Percentiles rank a stretch among this genome's conserved stretches.
Evolutionary conservation across 495 filamentous ascomycete species (phyloP).

Genomic region (Tuber indicum): DNA sequence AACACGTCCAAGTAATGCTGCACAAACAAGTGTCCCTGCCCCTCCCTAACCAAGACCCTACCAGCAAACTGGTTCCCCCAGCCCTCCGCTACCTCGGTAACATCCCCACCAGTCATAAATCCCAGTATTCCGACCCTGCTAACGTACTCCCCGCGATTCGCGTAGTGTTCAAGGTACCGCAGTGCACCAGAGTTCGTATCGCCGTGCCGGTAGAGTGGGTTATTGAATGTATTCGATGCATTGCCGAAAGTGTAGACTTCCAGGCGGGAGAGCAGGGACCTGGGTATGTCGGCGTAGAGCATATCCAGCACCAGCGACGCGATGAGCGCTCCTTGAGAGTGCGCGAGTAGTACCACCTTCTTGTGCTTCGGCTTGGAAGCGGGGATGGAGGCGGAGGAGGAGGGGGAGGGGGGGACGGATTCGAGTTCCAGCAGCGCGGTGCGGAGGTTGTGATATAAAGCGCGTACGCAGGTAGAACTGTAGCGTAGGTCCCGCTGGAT

Average conservation of each 20-base stretch:
- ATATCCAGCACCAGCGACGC: background rate
- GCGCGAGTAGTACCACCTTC: background rate
- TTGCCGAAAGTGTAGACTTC: slow-evolving; percentile 8
- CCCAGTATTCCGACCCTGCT: background rate
- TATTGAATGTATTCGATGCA: background rate
- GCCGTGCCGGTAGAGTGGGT: background rate
- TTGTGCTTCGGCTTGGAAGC: background rate
- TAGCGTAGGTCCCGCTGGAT: slow-evolving; percentile 68
- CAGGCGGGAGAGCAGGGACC: background rate
- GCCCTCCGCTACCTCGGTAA: too few species aligned
- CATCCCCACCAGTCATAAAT: background rate
- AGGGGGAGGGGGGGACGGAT: background rate
- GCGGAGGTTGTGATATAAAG: slow-evolving; percentile 51
- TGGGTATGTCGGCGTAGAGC: slow-evolving; percentile 4
- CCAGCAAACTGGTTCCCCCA: slow-evolving; percentile 5
- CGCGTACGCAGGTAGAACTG: slow-evolving; percentile 60
- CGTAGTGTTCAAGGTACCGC: slow-evolving; percentile 6
- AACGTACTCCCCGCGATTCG: slow-evolving; percentile 1
- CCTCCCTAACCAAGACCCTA: background rate
- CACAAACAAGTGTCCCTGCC: background rate
- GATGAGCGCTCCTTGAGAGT: slow-evolving; percentile 6
- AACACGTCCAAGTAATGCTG: slow-evolving; percentile 8
- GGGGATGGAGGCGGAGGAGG: background rate
- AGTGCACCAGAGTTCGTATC: background rate
- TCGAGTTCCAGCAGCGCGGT: slow-evolving; percentile 46